Conservation (phyloP, 2,329 filamentous ascomycete genomes). For the Juglanconis juglandina region DNA sequence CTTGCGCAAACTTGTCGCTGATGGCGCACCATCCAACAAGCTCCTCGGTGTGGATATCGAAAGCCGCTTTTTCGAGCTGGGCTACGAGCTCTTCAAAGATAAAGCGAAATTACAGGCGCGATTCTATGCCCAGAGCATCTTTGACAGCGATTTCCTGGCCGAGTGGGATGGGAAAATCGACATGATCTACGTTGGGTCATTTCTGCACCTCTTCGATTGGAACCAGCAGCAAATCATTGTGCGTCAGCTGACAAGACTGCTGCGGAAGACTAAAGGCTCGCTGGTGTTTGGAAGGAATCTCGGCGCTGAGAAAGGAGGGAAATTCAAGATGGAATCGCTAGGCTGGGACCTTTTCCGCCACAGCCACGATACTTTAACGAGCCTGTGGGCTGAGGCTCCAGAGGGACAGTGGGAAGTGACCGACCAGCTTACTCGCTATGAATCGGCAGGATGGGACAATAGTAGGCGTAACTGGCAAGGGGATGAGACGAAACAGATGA, state of each 20-base stretch:
- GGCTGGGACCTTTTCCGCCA: constrained; percentile 10
- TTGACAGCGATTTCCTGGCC: background rate
- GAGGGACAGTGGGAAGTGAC: background rate
- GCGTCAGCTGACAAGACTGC: background rate
- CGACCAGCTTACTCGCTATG: background rate
- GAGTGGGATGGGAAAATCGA: constrained; percentile 2
- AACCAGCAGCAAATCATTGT: constrained; percentile 1
- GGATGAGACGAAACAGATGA: constrained; percentile 3
- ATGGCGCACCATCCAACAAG: background rate
- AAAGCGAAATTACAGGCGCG: background rate
- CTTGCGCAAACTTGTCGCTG: constrained; percentile 1
- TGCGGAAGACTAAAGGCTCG: background rate
- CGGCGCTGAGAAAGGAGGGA: constrained; percentile 1
- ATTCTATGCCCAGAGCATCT: background rate
- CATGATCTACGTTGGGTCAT: constrained; percentile 6
- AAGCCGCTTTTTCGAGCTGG: background rate
- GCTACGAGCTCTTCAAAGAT: background rate
- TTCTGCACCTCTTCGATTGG: constrained; percentile 13
- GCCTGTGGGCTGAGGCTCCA: background rate
- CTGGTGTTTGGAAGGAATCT: constrained; percentile 9
- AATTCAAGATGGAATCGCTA: background rate
- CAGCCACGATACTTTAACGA: background rate
- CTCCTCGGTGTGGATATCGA: background rate
- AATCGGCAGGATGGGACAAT: constrained; percentile 4
- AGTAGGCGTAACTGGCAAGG: background rate